A percentile compares a stretch with the other conserved stretches of the same genome.
Evolutionary conservation across 31 red algal species (phyloP).

Genomic region (Odonthalia washingtoniensis): DNA sequence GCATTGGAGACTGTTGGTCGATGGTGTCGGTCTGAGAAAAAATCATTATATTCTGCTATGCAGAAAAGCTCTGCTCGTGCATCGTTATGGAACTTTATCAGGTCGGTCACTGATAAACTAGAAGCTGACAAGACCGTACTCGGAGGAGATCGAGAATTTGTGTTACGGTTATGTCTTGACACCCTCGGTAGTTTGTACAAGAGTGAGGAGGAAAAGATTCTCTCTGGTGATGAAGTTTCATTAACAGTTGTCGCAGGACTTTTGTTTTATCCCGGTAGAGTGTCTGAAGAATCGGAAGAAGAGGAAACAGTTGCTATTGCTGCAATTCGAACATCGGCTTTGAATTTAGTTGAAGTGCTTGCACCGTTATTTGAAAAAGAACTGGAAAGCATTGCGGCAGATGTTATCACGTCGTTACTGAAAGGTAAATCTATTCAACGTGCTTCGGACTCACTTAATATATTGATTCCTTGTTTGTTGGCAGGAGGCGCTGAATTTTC

Average conservation of each 20-base stretch:
- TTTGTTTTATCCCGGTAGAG: slow-evolving; percentile 8
- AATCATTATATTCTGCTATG: too few species aligned
- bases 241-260: not conserved
- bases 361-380: slow-evolving; percentile 42
- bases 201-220: not conserved
- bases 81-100: not conserved
- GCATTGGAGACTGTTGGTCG: not conserved
- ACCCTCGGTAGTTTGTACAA: not conserved
- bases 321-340: slow-evolving; percentile 20
- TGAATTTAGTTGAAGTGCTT: slow-evolving; percentile 54
- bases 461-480: slow-evolving; percentile 34
- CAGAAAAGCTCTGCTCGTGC: too few species aligned
- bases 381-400: slow-evolving; percentile 13
- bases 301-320: slow-evolving; percentile 21
- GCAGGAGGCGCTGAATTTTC: slow-evolving; percentile 32
- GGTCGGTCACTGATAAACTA: not conserved
- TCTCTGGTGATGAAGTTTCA: not conserved
- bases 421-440: not conserved
- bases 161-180: not conserved
- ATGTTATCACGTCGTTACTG: slow-evolving; percentile 41
- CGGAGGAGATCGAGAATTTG: not conserved
- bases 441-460: not conserved
- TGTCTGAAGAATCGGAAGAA: not conserved
- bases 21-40: too few species aligned
- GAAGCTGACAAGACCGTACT: not conserved